Conservation (phyloP, 192 early-diverging fungal genomes). For the Dispira parvispora region DNA sequence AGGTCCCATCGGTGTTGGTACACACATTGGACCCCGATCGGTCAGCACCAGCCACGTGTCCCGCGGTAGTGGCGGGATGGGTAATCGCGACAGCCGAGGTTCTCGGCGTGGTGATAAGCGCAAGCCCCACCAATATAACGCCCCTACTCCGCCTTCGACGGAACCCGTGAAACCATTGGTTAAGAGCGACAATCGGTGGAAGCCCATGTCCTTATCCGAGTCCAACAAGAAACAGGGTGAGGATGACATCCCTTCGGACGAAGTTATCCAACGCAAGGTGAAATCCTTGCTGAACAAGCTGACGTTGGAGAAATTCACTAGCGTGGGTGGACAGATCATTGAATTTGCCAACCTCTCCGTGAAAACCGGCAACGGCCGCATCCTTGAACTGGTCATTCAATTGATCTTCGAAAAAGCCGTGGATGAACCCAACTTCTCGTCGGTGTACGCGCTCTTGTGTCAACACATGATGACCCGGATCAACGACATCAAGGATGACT, state of each 20-base stretch:
- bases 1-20: conserved; percentile 21
- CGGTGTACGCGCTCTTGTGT: conserved; percentile 83
- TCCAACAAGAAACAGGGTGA: conserved; percentile 21
- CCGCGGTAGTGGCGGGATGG: not conserved
- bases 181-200: conserved; percentile 71
- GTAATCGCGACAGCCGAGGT: conserved; percentile 7
- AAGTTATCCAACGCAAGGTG: conserved; percentile 57
- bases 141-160: conserved; percentile 18
- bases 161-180: conserved; percentile 63
- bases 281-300: conserved; percentile 92
- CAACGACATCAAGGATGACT: conserved; percentile 38
- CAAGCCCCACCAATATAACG: conserved; percentile 4
- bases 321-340: conserved; percentile 68
- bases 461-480: conserved; percentile 52
- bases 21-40: conserved; percentile 24
- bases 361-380: conserved; percentile 45
- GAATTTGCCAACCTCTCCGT: conserved; percentile 52
- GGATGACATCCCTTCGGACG: conserved; percentile 28
- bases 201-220: conserved; percentile 33
- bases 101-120: conserved; percentile 9
- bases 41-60: conserved; percentile 18
- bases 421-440: conserved; percentile 81
- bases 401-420: conserved; percentile 90
- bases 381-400: conserved; percentile 67
- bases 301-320: conserved; percentile 87